These are phyloP conservation scores for Scheffersomyces spartinae DNA, from an alignment of 805 yeast species.

Conservation along the genomic window DNA sequence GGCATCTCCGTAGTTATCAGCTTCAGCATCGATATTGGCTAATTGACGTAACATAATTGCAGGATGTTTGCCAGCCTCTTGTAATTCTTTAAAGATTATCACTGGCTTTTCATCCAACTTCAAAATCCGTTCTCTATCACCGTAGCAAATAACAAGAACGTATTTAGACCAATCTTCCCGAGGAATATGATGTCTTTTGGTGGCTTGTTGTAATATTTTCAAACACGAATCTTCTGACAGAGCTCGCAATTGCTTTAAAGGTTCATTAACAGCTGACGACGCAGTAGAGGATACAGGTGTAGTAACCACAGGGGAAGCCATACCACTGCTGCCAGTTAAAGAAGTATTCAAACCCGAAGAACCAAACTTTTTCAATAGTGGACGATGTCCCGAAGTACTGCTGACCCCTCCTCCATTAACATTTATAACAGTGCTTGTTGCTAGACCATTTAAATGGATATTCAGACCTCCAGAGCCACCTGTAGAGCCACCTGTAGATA, in stretches of 20 bases:
- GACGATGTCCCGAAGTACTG: no score
- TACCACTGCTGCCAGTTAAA: no score
- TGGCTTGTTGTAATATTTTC: conserved; percentile 77
- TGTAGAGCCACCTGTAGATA: no score
- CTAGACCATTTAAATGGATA: no score
- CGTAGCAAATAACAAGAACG: conserved; percentile 81
- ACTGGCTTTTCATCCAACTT: conserved; percentile 86
- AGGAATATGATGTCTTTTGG: conserved; percentile 71
- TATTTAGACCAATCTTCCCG: conserved; percentile 80
- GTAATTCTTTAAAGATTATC: conserved; percentile 68
- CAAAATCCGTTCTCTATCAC: conserved; percentile 77
- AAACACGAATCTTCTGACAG: conserved; percentile 87
- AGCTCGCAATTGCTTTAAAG: conserved; percentile 73
- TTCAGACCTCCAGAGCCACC: no score
- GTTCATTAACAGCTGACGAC: conserved; percentile 34
- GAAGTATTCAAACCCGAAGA: no score
- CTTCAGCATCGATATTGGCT: conserved; percentile 35
- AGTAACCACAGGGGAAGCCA: background rate
- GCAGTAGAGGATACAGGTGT: conserved; percentile 1
- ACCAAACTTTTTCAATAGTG: no score
- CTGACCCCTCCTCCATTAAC: no score
- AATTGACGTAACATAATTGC: conserved; percentile 85
- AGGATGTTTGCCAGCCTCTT: conserved; percentile 78
- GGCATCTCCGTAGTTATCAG: conserved; percentile 25
- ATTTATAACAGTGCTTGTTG: no score